These are phyloP conservation scores for Adansonia rubrostipa DNA, from an alignment of 441 rosid species.

Conservation along the genomic window DNA sequence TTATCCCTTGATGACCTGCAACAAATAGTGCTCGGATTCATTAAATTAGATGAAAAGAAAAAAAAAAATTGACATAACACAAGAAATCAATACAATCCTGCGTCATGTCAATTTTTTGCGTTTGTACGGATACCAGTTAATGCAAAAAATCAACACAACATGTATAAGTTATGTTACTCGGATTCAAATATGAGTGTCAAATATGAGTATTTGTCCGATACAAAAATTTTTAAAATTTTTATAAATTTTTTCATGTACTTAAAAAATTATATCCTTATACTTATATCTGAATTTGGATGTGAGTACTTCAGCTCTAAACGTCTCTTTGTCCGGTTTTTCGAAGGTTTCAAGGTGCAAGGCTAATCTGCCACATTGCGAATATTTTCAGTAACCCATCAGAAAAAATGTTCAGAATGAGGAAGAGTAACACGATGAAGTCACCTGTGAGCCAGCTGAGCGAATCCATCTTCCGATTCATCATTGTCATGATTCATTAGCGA, in stretches of 20 bases:
- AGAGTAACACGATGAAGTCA: constrained; percentile 23
- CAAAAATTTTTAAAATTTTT: background rate
- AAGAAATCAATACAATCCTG: background rate
- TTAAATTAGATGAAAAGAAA: constrained; percentile 7
- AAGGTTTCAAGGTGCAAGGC: background rate
- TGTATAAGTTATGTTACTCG: background rate
- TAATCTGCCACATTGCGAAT: background rate
- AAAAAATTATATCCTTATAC: background rate
- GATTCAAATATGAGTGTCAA: background rate
- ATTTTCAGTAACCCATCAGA: background rate
- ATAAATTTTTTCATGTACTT: background rate
- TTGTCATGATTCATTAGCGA: constrained; percentile 74
- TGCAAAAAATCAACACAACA: background rate
- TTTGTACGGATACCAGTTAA: background rate
- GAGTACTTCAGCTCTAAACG: too few relatives aligned
- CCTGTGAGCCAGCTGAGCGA: constrained; percentile 87
- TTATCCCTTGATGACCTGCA: constrained; percentile 76
- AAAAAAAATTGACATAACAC: background rate
- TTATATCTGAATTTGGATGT: background rate
- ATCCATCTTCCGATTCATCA: constrained; percentile 90
- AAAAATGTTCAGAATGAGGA: background rate
- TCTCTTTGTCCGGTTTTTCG: background rate
- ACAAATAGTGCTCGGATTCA: constrained; percentile 11
- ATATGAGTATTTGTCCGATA: background rate
- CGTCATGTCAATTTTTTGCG: too few relatives aligned